Conservation (phyloP, 169 alveolate species). For the Plasmodium cynomolgi region DNA sequence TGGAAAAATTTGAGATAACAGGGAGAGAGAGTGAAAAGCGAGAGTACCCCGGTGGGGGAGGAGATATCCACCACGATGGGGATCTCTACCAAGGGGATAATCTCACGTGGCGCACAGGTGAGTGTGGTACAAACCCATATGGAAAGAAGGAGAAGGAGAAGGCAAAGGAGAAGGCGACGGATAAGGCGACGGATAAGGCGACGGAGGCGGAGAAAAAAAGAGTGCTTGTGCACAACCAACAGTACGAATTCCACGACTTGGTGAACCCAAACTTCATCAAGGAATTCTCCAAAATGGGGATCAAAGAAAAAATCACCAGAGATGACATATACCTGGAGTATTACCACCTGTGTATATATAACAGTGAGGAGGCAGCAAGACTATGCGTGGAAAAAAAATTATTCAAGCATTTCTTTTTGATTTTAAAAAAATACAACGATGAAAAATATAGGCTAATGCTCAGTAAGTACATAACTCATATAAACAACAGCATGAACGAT, state of each 20-base stretch:
- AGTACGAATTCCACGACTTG: conserved; percentile 29
- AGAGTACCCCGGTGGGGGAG: not conserved
- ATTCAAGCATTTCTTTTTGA: conserved; percentile 51
- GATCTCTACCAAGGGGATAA: not conserved
- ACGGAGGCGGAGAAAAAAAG: not conserved
- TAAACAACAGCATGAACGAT: not conserved
- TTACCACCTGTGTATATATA: conserved; percentile 42
- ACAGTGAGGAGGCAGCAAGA: conserved; percentile 51
- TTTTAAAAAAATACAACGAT: conserved; percentile 51
- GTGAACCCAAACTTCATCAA: conserved; percentile 27
- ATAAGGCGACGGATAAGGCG: not conserved
- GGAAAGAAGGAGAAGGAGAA: too few relatives aligned
- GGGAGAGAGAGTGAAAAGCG: not conserved
- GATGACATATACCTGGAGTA: conserved; percentile 62
- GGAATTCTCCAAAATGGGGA: not conserved
- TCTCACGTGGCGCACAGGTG: too few relatives aligned
- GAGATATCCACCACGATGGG: not conserved
- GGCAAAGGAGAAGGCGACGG: too few relatives aligned
- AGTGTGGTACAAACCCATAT: not conserved
- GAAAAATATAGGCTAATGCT: conserved; percentile 54
- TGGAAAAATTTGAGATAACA: not conserved
- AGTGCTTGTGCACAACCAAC: conserved; percentile 9
- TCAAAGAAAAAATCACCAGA: conserved; percentile 34
- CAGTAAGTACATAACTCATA: conserved; percentile 33
- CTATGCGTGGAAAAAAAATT: conserved; percentile 34